Evolutionary conservation across 345 rosid genomes (phyloP).

Genomic region (Ceriops decandra): DNA sequence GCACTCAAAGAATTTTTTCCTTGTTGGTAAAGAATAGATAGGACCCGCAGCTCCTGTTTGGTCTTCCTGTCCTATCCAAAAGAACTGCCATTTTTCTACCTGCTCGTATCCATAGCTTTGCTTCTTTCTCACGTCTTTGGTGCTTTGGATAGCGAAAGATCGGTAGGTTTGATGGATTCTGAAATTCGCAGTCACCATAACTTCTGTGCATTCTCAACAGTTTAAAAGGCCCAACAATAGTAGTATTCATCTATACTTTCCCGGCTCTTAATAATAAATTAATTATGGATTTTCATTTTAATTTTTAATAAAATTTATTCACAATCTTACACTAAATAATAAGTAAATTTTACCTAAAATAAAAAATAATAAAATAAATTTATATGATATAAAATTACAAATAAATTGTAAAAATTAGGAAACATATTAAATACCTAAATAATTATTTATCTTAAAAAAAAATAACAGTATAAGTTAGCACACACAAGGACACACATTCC

Average conservation of each 20-base stretch:
- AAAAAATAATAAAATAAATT: not conserved
- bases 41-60: slow-evolving; percentile 1
- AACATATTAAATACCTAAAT: no score
- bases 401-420: no score
- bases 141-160: slow-evolving; percentile 21
- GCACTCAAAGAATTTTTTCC: not conserved
- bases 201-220: slow-evolving; percentile 20
- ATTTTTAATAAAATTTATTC: no score
- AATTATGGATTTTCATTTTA: no score
- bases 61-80: slow-evolving; percentile 2
- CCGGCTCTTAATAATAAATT: not conserved
- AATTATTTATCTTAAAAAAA: no score
- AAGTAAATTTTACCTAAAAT: not conserved
- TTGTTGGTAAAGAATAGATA: not conserved
- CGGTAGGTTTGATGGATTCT: slow-evolving; percentile 42
- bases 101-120: slow-evolving; percentile 20
- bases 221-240: slow-evolving; percentile 11
- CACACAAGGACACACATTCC: not conserved
- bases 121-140: slow-evolving; percentile 61
- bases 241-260: not conserved
- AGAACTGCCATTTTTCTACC: slow-evolving; percentile 21
- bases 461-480: no score
- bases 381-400: no score
- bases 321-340: not conserved
- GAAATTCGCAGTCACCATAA: slow-evolving; percentile 18